Percentiles rank a stretch among this genome's conserved stretches.
These are phyloP conservation scores for Fraxinus velutina DNA, from an alignment of 305 asterid genomes.

Conservation along the genomic window DNA sequence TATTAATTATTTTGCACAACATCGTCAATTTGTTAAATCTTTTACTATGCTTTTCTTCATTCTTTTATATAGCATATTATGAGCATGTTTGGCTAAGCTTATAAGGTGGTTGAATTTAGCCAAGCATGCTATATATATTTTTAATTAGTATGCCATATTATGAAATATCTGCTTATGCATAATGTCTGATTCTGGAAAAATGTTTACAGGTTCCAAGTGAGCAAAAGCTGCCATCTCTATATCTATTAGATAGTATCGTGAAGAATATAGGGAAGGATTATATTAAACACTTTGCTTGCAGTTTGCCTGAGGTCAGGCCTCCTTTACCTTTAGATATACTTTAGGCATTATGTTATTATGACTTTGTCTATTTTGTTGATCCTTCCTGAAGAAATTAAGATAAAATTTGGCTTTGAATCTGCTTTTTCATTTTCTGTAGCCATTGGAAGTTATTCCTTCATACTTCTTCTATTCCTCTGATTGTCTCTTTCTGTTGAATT, in stretches of 20 bases:
- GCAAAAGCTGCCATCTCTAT: conserved; percentile 89
- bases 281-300: conserved; percentile 72
- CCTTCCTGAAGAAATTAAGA: conserved; percentile 11
- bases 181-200: conserved; percentile 34
- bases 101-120: background rate
- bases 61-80: background rate
- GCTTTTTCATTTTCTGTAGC: background rate
- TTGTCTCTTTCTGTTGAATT: conserved; percentile 24
- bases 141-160: conserved; percentile 8
- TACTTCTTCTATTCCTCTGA: background rate
- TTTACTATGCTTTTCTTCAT: background rate
- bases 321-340: background rate
- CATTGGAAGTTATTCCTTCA: background rate
- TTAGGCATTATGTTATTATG: background rate
- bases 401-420: background rate
- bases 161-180: conserved; percentile 11
- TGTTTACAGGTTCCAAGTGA: conserved; percentile 76
- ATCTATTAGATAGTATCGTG: conserved; percentile 92
- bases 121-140: background rate
- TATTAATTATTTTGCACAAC: background rate
- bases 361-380: background rate
- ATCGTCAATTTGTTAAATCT: background rate
- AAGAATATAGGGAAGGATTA: conserved; percentile 95
- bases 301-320: conserved; percentile 81
- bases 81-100: background rate